A percentile compares a stretch with the other conserved stretches of the same genome.
Conservation (phyloP, 305 asterid species). For the Ilex paraguariensis region DNA sequence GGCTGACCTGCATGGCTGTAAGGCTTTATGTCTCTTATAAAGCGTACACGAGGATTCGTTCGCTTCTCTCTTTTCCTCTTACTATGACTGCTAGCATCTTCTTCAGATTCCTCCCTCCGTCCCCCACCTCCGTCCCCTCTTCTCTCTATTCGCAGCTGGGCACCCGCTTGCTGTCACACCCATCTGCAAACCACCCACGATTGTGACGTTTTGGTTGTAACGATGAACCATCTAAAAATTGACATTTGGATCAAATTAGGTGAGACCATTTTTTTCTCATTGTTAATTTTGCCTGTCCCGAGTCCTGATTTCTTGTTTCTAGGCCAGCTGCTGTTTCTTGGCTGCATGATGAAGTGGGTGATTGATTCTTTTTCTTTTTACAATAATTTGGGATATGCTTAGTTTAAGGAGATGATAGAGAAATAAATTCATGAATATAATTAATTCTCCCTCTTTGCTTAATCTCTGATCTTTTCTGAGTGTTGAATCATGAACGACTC, state of each 20-base stretch:
- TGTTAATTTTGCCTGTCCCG: no score
- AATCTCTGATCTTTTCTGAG: neutral
- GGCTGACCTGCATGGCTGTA: constrained; percentile 61
- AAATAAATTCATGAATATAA: no score
- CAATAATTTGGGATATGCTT: no score
- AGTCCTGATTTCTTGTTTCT: constrained; percentile 9
- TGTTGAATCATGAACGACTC: neutral
- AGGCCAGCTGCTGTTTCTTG: neutral
- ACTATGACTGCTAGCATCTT: constrained; percentile 15
- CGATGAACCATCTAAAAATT: neutral
- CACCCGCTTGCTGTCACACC: constrained; percentile 6
- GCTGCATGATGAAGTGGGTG: neutral
- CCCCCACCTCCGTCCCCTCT: constrained; percentile 13
- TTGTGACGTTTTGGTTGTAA: neutral
- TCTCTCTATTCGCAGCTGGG: neutral
- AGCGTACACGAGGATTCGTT: constrained; percentile 57
- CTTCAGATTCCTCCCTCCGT: constrained; percentile 15
- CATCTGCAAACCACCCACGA: neutral
- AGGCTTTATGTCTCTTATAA: constrained; percentile 37
- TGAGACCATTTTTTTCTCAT: no score
- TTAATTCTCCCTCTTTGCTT: no score
- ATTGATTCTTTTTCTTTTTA: neutral
- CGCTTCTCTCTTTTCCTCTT: constrained; percentile 30
- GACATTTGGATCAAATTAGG: constrained; percentile 9
- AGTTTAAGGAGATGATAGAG: no score